Base-by-base conservation (phyloP, 2,329 filamentous ascomycete genomes). In the Apiospora arundinis region DNA sequence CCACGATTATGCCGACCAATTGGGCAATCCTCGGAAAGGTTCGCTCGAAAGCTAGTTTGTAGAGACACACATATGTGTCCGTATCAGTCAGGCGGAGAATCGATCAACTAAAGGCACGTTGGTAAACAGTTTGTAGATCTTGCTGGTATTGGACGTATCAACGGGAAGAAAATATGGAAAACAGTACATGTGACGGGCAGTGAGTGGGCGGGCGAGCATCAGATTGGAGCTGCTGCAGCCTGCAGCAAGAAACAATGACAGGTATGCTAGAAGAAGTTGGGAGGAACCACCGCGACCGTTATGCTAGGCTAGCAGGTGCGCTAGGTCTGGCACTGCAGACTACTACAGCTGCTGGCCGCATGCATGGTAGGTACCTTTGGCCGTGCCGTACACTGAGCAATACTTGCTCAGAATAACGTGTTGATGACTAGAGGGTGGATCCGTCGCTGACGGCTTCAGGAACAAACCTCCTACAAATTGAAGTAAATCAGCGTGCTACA, bases 221-320 rank as follows among this genome's bases (percentile, higher is more conserved):
- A 40, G 37, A 56, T n/a, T 60, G 9, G 52, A 63, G 28, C 56
- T 40, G 56, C 52, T 21, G 42, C 42, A 32, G 6, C 32, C 32
- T 32, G 32, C 32, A 32, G 14, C 32, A 16, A 63, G 56, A 63
- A n/a, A 63, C 32, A 63, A 40, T 63, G 56, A 63, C 56, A 63
- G 56, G 56, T 63, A 63, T 63, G 56, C 56, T 63, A 63, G 32
- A 63, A 40, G 56, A 28, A 63, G 56, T 63, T 63, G 56, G 32
- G 56, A 63, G 56, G 56, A 63, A 63, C 56, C 28, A 63, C 56
- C 56, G 56, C 52, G 52, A 60, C 52, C 52, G 52, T 60, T 60
- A 32, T 60, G 52, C 32, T 63, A 63, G 32, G 56, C 28, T 63
- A 63, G 56, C 56, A 63, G 56, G 56, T 40, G 56, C 56, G 32